Base-by-base conservation (phyloP, 106 monocot species). In the Dioscorea alata region DNA sequence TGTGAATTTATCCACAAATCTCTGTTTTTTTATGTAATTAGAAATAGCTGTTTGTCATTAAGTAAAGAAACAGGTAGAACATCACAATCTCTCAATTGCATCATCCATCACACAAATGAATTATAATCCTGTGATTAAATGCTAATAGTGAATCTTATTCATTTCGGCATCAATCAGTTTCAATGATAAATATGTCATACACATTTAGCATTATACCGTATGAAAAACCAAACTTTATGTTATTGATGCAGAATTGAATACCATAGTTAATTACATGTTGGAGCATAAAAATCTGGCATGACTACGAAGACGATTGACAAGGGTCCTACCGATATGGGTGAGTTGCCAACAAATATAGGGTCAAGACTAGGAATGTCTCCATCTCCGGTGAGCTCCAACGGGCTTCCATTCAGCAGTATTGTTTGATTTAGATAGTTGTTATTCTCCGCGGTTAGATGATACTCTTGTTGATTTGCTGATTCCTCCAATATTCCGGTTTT, bases 221-320 rank as follows among this genome's bases (percentile, higher is more conserved):
- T 6, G 0, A 42, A 6, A 8, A 42, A 42, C 6, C 42, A 42
- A 42, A 8, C 42, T 42, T 6, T 3, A 10, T 28, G 2, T 42
- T 42, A 42, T 42, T 42, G 42, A 42, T 42, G 42, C 10, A 42
- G 5, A 42, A 42, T 10, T 42, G 10, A 10, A 42, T 42, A 42
- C 42, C 0, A 0, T 42, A 5, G 42, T 42, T 10, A 42, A 8
- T 0, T 8, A 59, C 83, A 83, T 59, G 74, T 74, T 56, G 14
- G 59, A 67, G 86, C 82, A 59, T 87, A 84, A 63, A 87, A 84
- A 59, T 82, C 70, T 0, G 91, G 91, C 23, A 91, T 84, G 17
- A 82, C 77, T 17, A 87, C 81, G 64, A 91, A 84, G 13, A 74
- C 84, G 50, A 87, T 78, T 14, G 91, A 91, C 62, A 84, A 65